Evolutionary conservation across 1,139 yeast genomes (phyloP).

Genomic region (Hanseniaspora sp.): DNA sequence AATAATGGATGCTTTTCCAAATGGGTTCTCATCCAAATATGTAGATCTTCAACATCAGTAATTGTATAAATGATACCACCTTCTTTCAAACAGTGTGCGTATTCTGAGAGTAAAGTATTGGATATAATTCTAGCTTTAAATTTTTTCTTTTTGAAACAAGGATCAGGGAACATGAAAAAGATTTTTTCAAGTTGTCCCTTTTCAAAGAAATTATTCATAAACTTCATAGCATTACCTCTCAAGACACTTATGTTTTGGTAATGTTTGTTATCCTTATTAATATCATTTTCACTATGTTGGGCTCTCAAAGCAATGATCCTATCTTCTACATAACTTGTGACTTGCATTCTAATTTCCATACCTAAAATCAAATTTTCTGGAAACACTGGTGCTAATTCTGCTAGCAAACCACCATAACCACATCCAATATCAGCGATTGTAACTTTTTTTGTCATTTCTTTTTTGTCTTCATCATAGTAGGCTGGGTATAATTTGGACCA

Average conservation of each 20-base stretch:
- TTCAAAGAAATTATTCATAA: constrained; percentile 81
- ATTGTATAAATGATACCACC: constrained; percentile 88
- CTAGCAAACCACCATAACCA: constrained; percentile 89
- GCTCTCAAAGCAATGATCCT: constrained; percentile 74
- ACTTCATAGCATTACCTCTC: constrained; percentile 95
- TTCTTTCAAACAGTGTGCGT: constrained; percentile 77
- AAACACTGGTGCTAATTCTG: constrained; percentile 66
- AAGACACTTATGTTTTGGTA: constrained; percentile 81
- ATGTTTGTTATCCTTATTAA: constrained; percentile 27
- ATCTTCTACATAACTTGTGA: constrained; percentile 92
- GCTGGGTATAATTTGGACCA: constrained; percentile 72
- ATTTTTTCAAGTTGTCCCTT: constrained; percentile 75
- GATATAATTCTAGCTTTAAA: constrained; percentile 96
- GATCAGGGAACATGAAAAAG: constrained; percentile 98
- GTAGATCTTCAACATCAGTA: constrained; percentile 89
- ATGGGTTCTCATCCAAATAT: constrained; percentile 93
- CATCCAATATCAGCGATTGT: constrained; percentile 96
- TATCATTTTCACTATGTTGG: constrained; percentile 18
- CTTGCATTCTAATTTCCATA: constrained; percentile 96
- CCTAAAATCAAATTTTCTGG: constrained; percentile 71
- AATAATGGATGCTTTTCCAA: constrained; percentile 83
- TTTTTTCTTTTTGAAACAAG: constrained; percentile 93
- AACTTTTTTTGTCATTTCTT: constrained; percentile 45
- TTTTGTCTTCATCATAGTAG: constrained; percentile 34
- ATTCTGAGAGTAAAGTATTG: constrained; percentile 74